Base-by-base conservation (phyloP, 352 stramenopile species). In the Phytophthora vignae region DNA sequence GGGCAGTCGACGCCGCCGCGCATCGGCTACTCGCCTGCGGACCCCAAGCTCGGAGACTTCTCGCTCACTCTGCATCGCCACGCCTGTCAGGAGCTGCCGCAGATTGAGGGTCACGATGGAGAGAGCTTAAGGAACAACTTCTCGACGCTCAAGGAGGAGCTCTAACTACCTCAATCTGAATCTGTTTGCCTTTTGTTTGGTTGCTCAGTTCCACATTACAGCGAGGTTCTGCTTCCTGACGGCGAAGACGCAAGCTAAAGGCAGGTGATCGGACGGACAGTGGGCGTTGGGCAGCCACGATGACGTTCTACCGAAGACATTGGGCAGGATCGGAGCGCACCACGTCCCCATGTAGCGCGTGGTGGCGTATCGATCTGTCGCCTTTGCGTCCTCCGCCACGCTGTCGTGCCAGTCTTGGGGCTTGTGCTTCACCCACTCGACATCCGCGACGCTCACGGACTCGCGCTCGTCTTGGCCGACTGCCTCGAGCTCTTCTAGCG, bases 231-330 rank as follows among this genome's bases (percentile, higher is more conserved):
- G 72, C 46, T 71, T 71, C 36, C 61, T 58, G 42, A 91, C 69
- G 1, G 82, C 82, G 52, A 96, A 85, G n/a, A 91, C 83, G 4
- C 79, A 90, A 19, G 82, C 78, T 12, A 97, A 64, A 29, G 89
- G 81, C 12, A 96, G 71, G 67, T 97, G 90, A 64, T 97, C 89
- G 8, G 90, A 97, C 11, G 90, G 78, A 53, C 84, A 95, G 2
- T 66, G 50, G 0, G 59, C 60, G 64, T 97, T 97, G 17, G 90
- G 90, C 9, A 97, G 66, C 74, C 78, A 91, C n/a, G 71, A 59
- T 1, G 57, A 77, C 15, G 69, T 58, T 0, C 74, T 68, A 2
- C 60, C 65, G 6, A 73, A 71, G 15, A 66, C 50, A 38, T 90
- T 90, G 2, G 83, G 76, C 5, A 91, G 77, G 46, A 79, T 53